Base-by-base conservation (phyloP, 2,329 filamentous ascomycete species). In the Myrmaecium sp. region DNA sequence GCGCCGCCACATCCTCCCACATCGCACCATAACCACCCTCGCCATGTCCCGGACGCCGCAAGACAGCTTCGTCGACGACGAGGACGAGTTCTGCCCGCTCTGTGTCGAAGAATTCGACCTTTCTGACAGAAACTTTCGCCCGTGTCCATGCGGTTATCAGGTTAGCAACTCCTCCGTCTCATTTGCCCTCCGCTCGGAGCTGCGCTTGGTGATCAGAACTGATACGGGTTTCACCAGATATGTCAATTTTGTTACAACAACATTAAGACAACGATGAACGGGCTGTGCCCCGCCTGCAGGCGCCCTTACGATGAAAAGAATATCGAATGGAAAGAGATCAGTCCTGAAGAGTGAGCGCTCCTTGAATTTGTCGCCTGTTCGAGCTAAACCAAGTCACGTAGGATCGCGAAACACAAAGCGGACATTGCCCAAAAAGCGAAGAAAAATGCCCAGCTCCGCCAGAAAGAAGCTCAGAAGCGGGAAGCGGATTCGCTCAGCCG, bases 181-280 rank as follows among this genome's bases (percentile, higher is more conserved):
- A 21, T 24, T 30, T 26, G 30, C 23, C 23, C 27, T 13, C 8
- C 15, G 14, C n/a, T 14, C 13, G 13, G 8, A 24, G 22, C 13
- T 24, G 22, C 11, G 18, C 8, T n/a, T 8, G 8, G 18, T n/a
- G 11, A 20, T n/a, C 11, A 20, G 17, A 15, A 21, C 30, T 31
- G 10, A 31, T 23, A 22, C 21, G 20, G 35, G 31, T 4, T 29
- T 46, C 6, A 14, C 10, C 27, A 94, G 84, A 86, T 98, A 51
- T 98, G 89, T 56, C 91, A 98, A 62, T 98, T 98, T 57, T 98
- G 89, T 59, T 98, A 86, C 62, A 94, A 98, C 58, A 98, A 95
- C 52, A 91, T 98, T 52, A 92, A 91, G 58, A 92, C 79, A 42
- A 94, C 94, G 43, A 83, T 93, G 68, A 95, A 94, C 49, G 84